Evolutionary conservation across 441 rosid genomes (phyloP), one percentile per base, ranked within the genome.

Genomic region (Lagerstroemia fauriei): DNA sequence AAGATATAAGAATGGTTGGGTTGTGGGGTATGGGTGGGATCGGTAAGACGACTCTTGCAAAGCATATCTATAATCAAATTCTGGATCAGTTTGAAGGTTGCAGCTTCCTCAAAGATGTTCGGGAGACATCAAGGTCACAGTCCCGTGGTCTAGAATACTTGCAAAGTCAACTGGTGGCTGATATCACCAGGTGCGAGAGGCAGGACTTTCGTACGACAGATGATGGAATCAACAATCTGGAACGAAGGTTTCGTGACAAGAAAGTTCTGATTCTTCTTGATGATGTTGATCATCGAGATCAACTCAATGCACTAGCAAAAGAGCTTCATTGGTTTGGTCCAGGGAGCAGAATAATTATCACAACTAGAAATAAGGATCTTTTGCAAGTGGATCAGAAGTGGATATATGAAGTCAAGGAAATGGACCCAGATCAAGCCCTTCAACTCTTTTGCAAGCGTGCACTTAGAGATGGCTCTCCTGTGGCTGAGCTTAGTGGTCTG

Each of bases 181-280:
- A 77, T 66, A 77, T 77, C 48, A 17, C 63, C 3, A 59, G 29
- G 47, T n/a, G 48, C 2, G 47, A 77, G 47, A 32, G 69, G 46
- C 80, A 3, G 20, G 80, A 29, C 7, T 16, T 77, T 17, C 27
- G 18, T 56, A 59, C 48, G 9, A 13, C 8, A 7, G 80, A 77
- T 9, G 71, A 57, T 38, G 80, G 80, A 59, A 20, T 77, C 65
- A 59, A 77, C 20, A 9, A 51, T 46, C 47, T 77, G 16, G 32
- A 53, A 50, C 18, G 41, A 56, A 56, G 63, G 63, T 56, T 56
- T 53, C 41, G 34, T 16, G 66, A 56, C 25, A 76, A 76, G 63
- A 56, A 76, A 34, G 78, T 76, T 31, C 78, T 76, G 14, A 51
- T 76, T 56, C 69, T 77, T 77, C 69, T 77, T 32, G 80, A 77